These are phyloP conservation scores for Hyaloscypha finlandica DNA, from an alignment of 495 filamentous ascomycete species.

Conservation along the genomic window DNA sequence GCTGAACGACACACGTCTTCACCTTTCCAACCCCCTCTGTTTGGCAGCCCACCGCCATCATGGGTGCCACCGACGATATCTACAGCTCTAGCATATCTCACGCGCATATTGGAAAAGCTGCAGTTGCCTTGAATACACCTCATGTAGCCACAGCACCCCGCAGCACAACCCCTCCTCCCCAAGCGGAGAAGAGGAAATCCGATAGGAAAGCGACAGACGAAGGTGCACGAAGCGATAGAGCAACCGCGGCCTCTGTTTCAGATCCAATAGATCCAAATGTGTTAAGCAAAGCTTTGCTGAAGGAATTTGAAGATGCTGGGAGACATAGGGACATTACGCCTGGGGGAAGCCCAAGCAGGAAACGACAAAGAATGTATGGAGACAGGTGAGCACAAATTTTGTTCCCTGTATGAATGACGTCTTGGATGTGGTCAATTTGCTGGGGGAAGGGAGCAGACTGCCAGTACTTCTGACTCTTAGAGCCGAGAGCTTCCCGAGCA, in stretches of 20 bases:
- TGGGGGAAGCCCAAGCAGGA: slow-evolving; percentile 77
- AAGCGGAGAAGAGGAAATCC: slow-evolving; percentile 30
- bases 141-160: slow-evolving; percentile 31
- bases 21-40: background rate
- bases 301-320: slow-evolving; percentile 63
- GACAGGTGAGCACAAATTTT: slow-evolving; percentile 31
- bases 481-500: too few relatives aligned
- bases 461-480: background rate
- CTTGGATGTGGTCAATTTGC: background rate
- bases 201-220: slow-evolving; percentile 28
- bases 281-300: slow-evolving; percentile 60
- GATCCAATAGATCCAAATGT: slow-evolving; percentile 51
- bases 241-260: background rate
- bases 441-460: slow-evolving; percentile 21
- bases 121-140: slow-evolving; percentile 25
- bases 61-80: slow-evolving; percentile 27
- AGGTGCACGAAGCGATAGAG: slow-evolving; percentile 19
- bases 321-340: slow-evolving; percentile 68
- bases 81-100: slow-evolving; percentile 19
- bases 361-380: slow-evolving; percentile 77
- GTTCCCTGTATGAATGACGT: slow-evolving; percentile 56
- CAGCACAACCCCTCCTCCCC: slow-evolving; percentile 30
- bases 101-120: slow-evolving; percentile 17
- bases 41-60: slow-evolving; percentile 12
- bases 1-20: background rate